These are phyloP conservation scores for Eleusine indica DNA, from an alignment of 176 grass and related monocot species.

Conservation along the genomic window DNA sequence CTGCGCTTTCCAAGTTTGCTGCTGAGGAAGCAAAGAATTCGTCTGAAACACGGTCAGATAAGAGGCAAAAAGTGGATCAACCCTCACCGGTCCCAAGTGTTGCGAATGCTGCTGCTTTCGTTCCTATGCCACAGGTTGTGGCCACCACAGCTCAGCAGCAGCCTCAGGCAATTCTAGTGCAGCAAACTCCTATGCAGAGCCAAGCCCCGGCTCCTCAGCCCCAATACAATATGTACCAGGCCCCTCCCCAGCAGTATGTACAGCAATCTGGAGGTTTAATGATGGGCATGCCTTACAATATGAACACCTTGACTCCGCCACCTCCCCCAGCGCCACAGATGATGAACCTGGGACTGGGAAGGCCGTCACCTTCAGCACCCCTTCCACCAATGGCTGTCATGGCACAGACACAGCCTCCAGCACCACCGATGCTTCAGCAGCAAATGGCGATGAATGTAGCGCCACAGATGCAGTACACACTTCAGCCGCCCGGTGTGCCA, in stretches of 20 bases:
- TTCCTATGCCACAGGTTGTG: constrained; percentile 59
- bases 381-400: constrained; percentile 54
- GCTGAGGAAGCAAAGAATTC: constrained; percentile 71
- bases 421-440: constrained; percentile 55
- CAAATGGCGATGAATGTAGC: constrained; percentile 58
- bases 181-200: constrained; percentile 55
- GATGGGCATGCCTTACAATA: constrained; percentile 71
- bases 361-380: constrained; percentile 40
- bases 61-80: constrained; percentile 57
- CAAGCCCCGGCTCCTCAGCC: constrained; percentile 52
- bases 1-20: constrained; percentile 92
- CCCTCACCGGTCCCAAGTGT: constrained; percentile 48
- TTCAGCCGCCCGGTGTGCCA: constrained; percentile 58
- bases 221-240: constrained; percentile 67
- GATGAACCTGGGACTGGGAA: constrained; percentile 62
- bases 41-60: constrained; percentile 52
- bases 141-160: constrained; percentile 68
- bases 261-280: constrained; percentile 71
- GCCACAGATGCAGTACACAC: constrained; percentile 55
- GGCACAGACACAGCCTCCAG: constrained; percentile 40
- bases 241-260: constrained; percentile 61
- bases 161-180: constrained; percentile 62
- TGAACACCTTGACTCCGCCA: constrained; percentile 45
- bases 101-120: constrained; percentile 56
- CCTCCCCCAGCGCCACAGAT: constrained; percentile 47